Evolutionary conservation across 441 rosid genomes (phyloP).

Genomic region (Pelargonium myrrhifolium): DNA sequence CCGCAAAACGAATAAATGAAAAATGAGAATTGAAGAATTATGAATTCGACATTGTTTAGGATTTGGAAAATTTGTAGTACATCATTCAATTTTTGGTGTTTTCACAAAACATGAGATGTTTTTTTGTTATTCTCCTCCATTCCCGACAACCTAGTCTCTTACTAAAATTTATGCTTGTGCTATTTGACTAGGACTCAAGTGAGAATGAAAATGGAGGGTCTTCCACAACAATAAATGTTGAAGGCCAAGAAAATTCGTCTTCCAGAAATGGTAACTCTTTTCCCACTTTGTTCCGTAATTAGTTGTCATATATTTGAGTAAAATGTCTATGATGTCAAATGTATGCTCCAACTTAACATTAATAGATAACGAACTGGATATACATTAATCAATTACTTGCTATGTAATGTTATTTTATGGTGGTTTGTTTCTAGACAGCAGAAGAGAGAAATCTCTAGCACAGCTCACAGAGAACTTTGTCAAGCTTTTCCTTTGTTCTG

Average conservation of each 20-base stretch:
- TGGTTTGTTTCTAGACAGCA: slow-evolving; percentile 35
- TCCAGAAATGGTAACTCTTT: slow-evolving; percentile 44
- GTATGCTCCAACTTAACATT: too few species aligned
- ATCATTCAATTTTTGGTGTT: neutral
- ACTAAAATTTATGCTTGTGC: neutral
- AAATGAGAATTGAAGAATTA: neutral
- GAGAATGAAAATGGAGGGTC: slow-evolving; percentile 38
- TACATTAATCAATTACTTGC: neutral
- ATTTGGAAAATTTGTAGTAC: neutral
- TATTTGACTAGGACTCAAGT: slow-evolving; percentile 33
- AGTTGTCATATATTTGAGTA: neutral
- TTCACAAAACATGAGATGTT: neutral
- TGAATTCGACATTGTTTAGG: neutral
- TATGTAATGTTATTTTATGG: slow-evolving; percentile 5
- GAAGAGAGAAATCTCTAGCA: slow-evolving; percentile 69
- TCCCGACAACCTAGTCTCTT: too few species aligned
- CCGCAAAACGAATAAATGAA: neutral
- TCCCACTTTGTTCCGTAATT: neutral
- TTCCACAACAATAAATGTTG: slow-evolving; percentile 26
- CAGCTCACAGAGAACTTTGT: slow-evolving; percentile 75
- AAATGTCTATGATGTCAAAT: too few species aligned
- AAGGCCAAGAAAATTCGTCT: slow-evolving; percentile 42
- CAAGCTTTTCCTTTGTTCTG: slow-evolving; percentile 79
- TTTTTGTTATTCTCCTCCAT: too few species aligned
- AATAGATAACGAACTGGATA: neutral